These are phyloP conservation scores for Carex pumila DNA, from an alignment of 176 grass and related monocot species.

Conservation along the genomic window DNA sequence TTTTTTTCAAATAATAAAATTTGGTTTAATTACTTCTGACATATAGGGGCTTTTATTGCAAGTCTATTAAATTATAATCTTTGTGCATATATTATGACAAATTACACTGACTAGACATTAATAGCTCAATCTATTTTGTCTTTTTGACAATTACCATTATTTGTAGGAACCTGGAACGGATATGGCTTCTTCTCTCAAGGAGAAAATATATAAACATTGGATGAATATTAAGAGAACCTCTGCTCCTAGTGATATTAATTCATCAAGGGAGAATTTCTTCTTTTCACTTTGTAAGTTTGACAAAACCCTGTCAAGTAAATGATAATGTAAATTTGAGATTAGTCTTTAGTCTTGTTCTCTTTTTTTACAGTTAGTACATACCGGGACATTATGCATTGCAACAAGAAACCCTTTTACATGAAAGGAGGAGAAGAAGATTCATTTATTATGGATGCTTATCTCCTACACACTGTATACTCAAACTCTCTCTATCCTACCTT, in stretches of 20 bases:
- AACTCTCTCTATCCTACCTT: constrained; percentile 26
- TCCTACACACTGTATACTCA: constrained; percentile 82
- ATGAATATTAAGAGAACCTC: constrained; percentile 28
- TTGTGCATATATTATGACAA: too few species aligned
- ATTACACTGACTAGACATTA: background rate
- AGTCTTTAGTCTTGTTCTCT: background rate
- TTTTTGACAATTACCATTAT: background rate
- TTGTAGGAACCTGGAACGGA: constrained; percentile 21
- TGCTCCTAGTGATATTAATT: constrained; percentile 11
- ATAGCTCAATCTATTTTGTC: background rate
- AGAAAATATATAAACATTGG: constrained; percentile 42
- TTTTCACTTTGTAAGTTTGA: constrained; percentile 43
- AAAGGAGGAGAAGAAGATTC: constrained; percentile 73
- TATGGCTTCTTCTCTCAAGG: constrained; percentile 29
- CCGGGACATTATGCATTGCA: constrained; percentile 89
- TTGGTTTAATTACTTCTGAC: background rate
- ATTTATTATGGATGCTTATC: constrained; percentile 79
- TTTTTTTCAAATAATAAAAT: background rate
- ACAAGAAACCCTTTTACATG: constrained; percentile 94
- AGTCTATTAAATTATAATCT: background rate
- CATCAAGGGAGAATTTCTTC: constrained; percentile 36
- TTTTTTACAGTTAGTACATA: constrained; percentile 76
- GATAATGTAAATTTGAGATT: background rate
- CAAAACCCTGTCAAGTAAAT: background rate
- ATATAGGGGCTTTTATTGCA: background rate